A percentile compares a stretch with the other conserved stretches of the same genome.
These are phyloP conservation scores for Hypoxylon sp. DNA, from an alignment of 2,329 filamentous ascomycete species.

Conservation along the genomic window DNA sequence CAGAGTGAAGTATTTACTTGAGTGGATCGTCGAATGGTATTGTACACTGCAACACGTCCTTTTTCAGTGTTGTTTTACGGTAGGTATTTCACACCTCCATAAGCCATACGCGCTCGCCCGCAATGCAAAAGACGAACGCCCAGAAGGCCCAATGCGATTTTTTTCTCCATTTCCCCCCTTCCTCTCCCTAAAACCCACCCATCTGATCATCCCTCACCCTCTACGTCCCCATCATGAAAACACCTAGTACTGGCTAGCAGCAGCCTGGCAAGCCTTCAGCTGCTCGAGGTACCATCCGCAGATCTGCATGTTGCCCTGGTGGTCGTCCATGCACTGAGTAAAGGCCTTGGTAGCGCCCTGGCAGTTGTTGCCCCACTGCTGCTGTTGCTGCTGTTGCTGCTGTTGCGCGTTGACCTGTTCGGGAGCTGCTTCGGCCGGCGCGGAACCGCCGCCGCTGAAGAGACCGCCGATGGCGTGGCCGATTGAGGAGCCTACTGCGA, in stretches of 20 bases:
- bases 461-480: slow-evolving; percentile 93
- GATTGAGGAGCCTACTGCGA: slow-evolving; percentile 94
- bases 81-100: slow-evolving; percentile 1
- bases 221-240: neutral
- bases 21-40: slow-evolving; percentile 16
- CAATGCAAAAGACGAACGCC: slow-evolving; percentile 3
- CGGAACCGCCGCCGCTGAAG: slow-evolving; percentile 80
- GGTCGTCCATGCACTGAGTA: slow-evolving; percentile 96
- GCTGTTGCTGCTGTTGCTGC: slow-evolving; percentile 61
- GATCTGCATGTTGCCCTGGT: slow-evolving; percentile 93
- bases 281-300: slow-evolving; percentile 99
- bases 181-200: neutral
- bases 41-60: slow-evolving; percentile 25
- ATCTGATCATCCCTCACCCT: neutral
- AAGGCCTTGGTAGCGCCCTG: slow-evolving; percentile 85
- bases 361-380: slow-evolving; percentile 76
- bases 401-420: slow-evolving; percentile 65
- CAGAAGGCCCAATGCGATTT: slow-evolving; percentile 1
- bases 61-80: neutral
- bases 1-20: slow-evolving; percentile 33
- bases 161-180: neutral
- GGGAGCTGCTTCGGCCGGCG: slow-evolving; percentile 66
- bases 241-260: slow-evolving; percentile 78
- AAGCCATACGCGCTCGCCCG: slow-evolving; percentile 2
- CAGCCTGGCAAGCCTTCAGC: slow-evolving; percentile 89